Evolutionary conservation across 2,329 filamentous ascomycete species (phyloP), one percentile per base, ranked within the genome.

Genomic region (Macrophomina phaseolina): DNA sequence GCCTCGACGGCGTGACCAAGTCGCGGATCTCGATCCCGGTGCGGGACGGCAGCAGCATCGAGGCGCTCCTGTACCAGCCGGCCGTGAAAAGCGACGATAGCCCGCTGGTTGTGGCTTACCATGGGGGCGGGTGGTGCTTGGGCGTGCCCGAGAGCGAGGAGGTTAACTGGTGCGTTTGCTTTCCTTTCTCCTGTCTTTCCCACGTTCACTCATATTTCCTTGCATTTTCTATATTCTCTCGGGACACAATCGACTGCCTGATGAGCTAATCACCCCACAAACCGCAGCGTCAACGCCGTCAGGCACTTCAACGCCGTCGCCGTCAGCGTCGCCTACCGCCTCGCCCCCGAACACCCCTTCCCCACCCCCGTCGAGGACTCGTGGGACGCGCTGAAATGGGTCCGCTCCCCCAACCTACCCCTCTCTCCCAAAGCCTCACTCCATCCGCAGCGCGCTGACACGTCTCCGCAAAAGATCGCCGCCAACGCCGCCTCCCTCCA

Each of bases 331-430:
- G 85, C 85, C 67, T 90, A 90, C 72, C 83, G 87, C 11, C 81
- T 84, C n/a, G 87, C 87, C 0, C 87, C 87, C 4, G 87, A 89
- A 72, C 78, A 84, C 67, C 86, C 87, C 0, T 90, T 89, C 70
- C 87, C 87, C 2, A 86, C 84, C 0, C 85, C 87, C 0, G 86
- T 89, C 2, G 87, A 90, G 70, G 87, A 90, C 68, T 65, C 49
- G 6, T 65, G 63, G 63, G 63, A 65, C 28, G 49, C 63, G 7
- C 40, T 65, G 23, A 38, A 68, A 61, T 73, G 71, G 71, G 69
- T 71, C 36, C 11, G 23, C 11, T 7, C 36, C 7, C 7, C 36
- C 36, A 38, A 38, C 4, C 4, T 12, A 12, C 36, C 36, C 36
- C 36, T 38, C 36, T 12, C 36, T 12, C 36, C 36, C 36, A 12